Evolutionary conservation across 352 stramenopile genomes (phyloP), one percentile per base, ranked within the genome.

Genomic region (Phytophthora sojae): DNA sequence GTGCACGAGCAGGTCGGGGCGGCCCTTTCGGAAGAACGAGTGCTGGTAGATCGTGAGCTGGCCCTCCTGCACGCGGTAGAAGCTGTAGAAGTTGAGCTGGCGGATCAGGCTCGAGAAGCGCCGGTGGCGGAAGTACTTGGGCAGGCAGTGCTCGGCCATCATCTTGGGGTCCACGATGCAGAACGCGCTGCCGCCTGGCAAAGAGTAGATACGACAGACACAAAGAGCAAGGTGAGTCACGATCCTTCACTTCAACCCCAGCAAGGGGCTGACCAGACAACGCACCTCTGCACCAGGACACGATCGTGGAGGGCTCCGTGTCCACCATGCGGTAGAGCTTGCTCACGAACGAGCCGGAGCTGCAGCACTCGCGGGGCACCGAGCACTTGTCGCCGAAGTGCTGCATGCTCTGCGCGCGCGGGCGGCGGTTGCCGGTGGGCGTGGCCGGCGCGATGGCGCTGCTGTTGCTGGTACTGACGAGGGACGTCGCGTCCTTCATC

Each of bases 71-170:
- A 97, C 90, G 50, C 92, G 92, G 74, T 97, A 96, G 55, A 97
- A 97, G 76, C 86, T 95, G 89, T 97, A 97, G 62, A 97, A 97
- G 73, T 97, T 97, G 56, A 97, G 76, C 83, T 97, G 91, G 9
- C 91, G 91, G 61, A 97, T 96, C 19, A 97, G 72, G 61, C 85
- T 95, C 39, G 92, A 95, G 63, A 97, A 97, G 23, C 91, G 84
- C 3, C 88, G 86, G 72, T 97, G 91, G 56, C 91, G 90, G 64
- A 97, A 97, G 76, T 97, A 97, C 79, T 97, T 96, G 44, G 91
- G 91, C 23, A 97, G 75, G 57, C 90, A 95, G 64, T 96, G 87
- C 65, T 95, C 87, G 1, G 92, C 90, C 74, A 97, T 90, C 71
- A 93, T 86, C 70, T 95, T 94, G 9, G 91, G 83, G 68, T 97